Base-by-base conservation (phyloP, 2,329 filamentous ascomycete genomes). In the Fusarium lateritium region DNA sequence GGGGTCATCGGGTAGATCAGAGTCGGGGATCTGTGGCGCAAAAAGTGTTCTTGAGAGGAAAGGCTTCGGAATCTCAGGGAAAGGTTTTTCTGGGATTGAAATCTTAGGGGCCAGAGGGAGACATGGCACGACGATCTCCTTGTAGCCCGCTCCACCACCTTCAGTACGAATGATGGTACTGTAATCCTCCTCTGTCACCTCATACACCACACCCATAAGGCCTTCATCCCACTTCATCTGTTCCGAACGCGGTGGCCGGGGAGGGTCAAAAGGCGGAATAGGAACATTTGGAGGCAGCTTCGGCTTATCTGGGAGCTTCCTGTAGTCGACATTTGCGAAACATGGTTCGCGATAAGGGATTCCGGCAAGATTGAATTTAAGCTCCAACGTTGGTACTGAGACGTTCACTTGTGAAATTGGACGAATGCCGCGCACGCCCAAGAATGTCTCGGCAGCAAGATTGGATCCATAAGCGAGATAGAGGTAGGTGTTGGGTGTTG, bases 381-480 rank as follows among this genome's bases (percentile, higher is more conserved):
- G 83, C 50, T 88, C 85, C 47, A 98, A 83, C 7, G 88, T 86
- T 0, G 96, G 96, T 3, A 94, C 93, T 7, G 91, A 87, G 9
- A 97, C 95, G 75, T 94, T 94, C 75, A 94, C 81, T 67, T 92
- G 88, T 39, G 93, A 94, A 15, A 98, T 75, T 0, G 96, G 96
- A 26, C 87, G 88, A 80, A 98, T 95, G 63, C 91, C 91, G 53
- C 95, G 91, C 62, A 80, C 83, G 61, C 92, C 92, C 47, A 91
- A 85, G 79, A 98, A 98, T 0, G 92, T 97, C 77, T 93, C 83
- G 15, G 90, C 88, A 64, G 86, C 89, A 65, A 98, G 87, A 78
- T 98, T 98, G 53, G 94, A 97, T 71, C 95, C 96, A 77, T 98
- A 98, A 13, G 94, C 95, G 22, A 95, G 88, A 78, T 95, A 95